Evolutionary conservation across 441 rosid genomes (phyloP), one percentile per base, ranked within the genome.

Genomic region (Populus tomentosa): DNA sequence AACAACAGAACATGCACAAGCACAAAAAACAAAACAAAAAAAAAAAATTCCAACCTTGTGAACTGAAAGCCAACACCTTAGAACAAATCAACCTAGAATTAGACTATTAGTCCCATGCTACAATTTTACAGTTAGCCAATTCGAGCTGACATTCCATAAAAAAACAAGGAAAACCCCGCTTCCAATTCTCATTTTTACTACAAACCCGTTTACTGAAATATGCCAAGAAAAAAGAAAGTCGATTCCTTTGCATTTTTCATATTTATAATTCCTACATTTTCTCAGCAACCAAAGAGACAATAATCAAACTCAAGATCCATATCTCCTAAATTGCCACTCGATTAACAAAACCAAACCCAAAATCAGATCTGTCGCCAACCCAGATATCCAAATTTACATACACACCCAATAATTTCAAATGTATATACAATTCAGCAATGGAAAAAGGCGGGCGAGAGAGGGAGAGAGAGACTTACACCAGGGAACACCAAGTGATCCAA

Each of bases 401-500:
- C 36, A 46, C 33, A 1, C 35, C 50, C 65, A 63, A 6, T 18
- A 75, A 36, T 64, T 38, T 8, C 13, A 38, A 21, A 23, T 6
- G 5, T n/a, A 69, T 8, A 69, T 1, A 69, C 10, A 30, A 33
- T 68, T 30, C 71, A 20, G 28, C 50, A 59, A 9, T 23, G 53
- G 75, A 53, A 20, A 4, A 75, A 3, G 33, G 32, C n/a, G 26
- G n/a, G 7, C 50, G 28, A 42, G 59, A 70, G 53, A 38, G 23
- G 30, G 66, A 50, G 40, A 76, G 9, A 72, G 78, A 79, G 72
- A 86, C 98, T 89, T 91, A 97, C 98, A 97, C 97, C 98, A 94
- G 83, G 98, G 99, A 79, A 93, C 99, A 75, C 99, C 99, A 26
- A 97, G 92, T 69, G 84, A 86, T 26, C 95, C 99, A 73, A 97